Conservation (phyloP, 2,329 filamentous ascomycete species). For the Fusarium odoratissimum region DNA sequence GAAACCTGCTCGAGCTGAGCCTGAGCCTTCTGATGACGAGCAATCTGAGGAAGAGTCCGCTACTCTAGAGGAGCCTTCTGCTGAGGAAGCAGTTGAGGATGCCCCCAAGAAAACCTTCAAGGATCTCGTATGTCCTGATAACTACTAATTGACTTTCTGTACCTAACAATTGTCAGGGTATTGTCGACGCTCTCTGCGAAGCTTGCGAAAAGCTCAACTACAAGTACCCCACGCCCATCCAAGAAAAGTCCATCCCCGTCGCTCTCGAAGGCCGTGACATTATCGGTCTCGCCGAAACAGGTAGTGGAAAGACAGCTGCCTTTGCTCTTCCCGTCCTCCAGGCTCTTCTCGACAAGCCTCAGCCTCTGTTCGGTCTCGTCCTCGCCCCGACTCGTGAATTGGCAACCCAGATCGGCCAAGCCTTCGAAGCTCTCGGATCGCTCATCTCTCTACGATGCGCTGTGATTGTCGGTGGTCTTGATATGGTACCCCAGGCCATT, state of each 20-base stretch:
- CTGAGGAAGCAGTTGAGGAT: constrained; percentile 48
- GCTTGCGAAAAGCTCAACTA: constrained; percentile 86
- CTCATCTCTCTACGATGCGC: constrained; percentile 89
- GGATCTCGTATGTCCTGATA: constrained; percentile 63
- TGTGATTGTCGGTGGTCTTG: constrained; percentile 91
- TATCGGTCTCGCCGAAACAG: constrained; percentile 94
- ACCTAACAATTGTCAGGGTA: constrained; percentile 64
- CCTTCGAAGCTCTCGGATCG: constrained; percentile 88
- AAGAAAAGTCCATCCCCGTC: constrained; percentile 82
- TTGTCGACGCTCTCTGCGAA: constrained; percentile 89
- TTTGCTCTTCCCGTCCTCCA: constrained; percentile 95
- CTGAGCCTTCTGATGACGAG: constrained; percentile 31
- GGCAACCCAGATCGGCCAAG: constrained; percentile 88
- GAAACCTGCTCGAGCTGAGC: constrained; percentile 20
- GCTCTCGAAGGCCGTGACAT: constrained; percentile 86
- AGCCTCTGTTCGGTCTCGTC: constrained; percentile 87
- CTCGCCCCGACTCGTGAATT: constrained; percentile 94
- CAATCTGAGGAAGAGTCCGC: constrained; percentile 50
- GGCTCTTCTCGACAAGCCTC: constrained; percentile 87
- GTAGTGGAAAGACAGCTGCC: constrained; percentile 94
- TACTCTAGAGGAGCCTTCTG: constrained; percentile 49
- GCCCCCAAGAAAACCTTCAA: constrained; percentile 73
- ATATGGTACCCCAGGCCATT: constrained; percentile 93
- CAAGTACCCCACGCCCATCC: constrained; percentile 89
- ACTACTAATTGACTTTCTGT: not conserved